Evolutionary conservation across 2,329 filamentous ascomycete species (phyloP).

Genomic region (Venturia effusa): DNA sequence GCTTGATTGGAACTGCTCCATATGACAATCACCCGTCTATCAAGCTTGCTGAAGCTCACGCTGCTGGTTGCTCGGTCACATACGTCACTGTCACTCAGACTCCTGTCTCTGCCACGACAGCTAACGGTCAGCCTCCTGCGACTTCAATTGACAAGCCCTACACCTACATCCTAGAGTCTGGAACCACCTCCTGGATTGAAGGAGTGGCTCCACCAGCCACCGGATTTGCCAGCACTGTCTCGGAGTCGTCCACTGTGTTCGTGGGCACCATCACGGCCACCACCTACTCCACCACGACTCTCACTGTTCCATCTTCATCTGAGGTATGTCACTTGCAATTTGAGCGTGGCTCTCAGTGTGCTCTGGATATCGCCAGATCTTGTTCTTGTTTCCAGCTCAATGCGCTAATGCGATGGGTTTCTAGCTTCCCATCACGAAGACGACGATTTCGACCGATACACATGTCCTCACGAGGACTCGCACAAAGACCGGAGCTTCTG

Average conservation of each 20-base stretch:
- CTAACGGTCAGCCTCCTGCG: not conserved
- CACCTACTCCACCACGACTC: not conserved
- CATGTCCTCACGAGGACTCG: not conserved
- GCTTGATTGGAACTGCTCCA: constrained; percentile 1
- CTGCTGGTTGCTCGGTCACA: not conserved
- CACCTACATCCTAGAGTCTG: constrained; percentile 24
- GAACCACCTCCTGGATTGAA: constrained; percentile 23
- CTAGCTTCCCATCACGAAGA: not conserved
- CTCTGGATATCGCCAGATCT: not conserved
- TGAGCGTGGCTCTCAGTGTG: too few relatives aligned
- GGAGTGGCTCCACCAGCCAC: constrained; percentile 20
- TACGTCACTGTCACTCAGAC: constrained; percentile 4
- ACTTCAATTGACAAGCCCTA: constrained; percentile 17
- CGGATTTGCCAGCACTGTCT: constrained; percentile 4
- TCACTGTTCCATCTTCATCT: not conserved
- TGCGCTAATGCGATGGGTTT: not conserved
- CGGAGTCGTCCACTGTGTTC: constrained; percentile 5
- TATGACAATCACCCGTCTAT: not conserved
- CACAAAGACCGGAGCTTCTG: not conserved
- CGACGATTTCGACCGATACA: not conserved
- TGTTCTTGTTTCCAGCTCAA: not conserved
- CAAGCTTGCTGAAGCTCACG: not conserved
- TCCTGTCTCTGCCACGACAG: not conserved
- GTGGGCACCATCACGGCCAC: not conserved
- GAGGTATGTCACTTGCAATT: not conserved